Evolutionary conservation across 2,329 filamentous ascomycete genomes (phyloP).

Genomic region (Harringtonia aguacate): DNA sequence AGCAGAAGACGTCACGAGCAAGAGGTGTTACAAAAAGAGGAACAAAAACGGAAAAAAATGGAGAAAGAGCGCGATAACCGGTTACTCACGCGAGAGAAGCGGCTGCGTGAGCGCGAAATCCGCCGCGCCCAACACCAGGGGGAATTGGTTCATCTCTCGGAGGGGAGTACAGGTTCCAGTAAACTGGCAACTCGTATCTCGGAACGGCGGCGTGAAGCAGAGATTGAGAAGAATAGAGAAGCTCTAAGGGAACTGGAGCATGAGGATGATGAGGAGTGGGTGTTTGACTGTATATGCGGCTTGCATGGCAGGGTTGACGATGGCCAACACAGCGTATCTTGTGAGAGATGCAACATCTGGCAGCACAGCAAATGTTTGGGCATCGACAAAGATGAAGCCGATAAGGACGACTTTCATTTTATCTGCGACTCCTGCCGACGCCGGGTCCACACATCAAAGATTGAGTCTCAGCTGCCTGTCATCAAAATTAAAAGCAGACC

Average conservation of each 20-base stretch:
- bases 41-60: slow-evolving; percentile 44
- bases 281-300: slow-evolving; percentile 91
- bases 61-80: slow-evolving; percentile 70
- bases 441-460: slow-evolving; percentile 43
- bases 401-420: slow-evolving; percentile 79
- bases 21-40: slow-evolving; percentile 54
- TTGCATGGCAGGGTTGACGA: slow-evolving; percentile 89
- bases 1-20: slow-evolving; percentile 43
- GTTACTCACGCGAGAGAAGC: slow-evolving; percentile 73
- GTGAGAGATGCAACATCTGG: slow-evolving; percentile 91
- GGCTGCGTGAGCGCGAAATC: slow-evolving; percentile 74
- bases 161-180: slow-evolving; percentile 55
- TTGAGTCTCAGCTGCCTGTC: slow-evolving; percentile 29
- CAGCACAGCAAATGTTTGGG: slow-evolving; percentile 90
- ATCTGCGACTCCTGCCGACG: slow-evolving; percentile 69
- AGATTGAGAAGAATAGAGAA: slow-evolving; percentile 70
- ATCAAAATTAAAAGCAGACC: slow-evolving; percentile 38
- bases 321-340: slow-evolving; percentile 85
- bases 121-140: slow-evolving; percentile 78
- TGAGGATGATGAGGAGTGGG: slow-evolving; percentile 69
- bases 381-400: slow-evolving; percentile 68
- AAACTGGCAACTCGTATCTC: slow-evolving; percentile 53
- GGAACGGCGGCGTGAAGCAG: slow-evolving; percentile 67
- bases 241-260: slow-evolving; percentile 60
- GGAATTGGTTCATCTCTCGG: slow-evolving; percentile 68